phyloP scores from a whole-genome alignment of 2,329 filamentous ascomycete species.

The Ophiocordyceps sinensis region DNA sequence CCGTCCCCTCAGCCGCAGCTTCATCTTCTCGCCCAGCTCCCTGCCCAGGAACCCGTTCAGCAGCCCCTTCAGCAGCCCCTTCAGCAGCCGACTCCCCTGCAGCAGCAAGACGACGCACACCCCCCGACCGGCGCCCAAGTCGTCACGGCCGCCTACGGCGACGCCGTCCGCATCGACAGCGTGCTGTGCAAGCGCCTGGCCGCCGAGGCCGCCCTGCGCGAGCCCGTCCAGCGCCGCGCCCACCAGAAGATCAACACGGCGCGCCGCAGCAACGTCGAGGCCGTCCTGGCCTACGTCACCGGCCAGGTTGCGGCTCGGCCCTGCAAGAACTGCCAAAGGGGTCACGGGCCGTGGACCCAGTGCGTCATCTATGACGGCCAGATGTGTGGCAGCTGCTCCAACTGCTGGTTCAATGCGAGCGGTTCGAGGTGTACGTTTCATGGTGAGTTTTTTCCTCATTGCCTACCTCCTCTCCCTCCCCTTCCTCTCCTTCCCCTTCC shows the following conservation, averaged over 20 bases:
- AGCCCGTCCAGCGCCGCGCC: conserved; percentile 35
- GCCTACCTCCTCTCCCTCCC: no score
- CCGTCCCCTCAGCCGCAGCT: not conserved
- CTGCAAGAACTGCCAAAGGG: conserved; percentile 47
- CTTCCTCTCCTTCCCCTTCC: not conserved
- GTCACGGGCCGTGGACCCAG: conserved; percentile 42
- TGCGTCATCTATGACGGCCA: conserved; percentile 46
- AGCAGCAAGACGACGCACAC: not conserved
- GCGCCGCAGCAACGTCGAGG: conserved; percentile 46
- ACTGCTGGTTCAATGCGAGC: conserved; percentile 50
- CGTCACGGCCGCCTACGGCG: conserved; percentile 32
- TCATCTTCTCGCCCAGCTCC: not conserved
- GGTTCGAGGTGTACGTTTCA: conserved; percentile 46
- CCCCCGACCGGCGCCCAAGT: conserved; percentile 29
- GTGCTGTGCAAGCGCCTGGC: conserved; percentile 40
- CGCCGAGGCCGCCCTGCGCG: conserved; percentile 30
- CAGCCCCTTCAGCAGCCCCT: not conserved
- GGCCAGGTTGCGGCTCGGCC: conserved; percentile 31
- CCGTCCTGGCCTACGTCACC: conserved; percentile 41
- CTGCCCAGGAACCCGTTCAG: not conserved
- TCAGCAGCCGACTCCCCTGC: not conserved
- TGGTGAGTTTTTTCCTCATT: no score
- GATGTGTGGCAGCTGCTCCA: conserved; percentile 47
- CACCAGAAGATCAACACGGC: conserved; percentile 40
- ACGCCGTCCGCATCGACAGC: conserved; percentile 33